phyloP scores from a whole-genome alignment of 306 rosid genomes.

The Cucumis sativus region Cucumber_9930_V3 NC_026661.2:20266501-20267000 shows the following conservation, averaged over 20 bases:
- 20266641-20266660: conserved; percentile 9
- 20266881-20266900: conserved; percentile 27
- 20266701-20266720: conserved; percentile 15
- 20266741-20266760: neutral
- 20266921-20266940: neutral
- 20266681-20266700: conserved; percentile 12
- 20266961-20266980: conserved; percentile 1
- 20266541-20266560: conserved; percentile 11
- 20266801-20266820: neutral
- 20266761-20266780: neutral
- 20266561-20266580: neutral
- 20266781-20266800: too few species aligned
- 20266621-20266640: conserved; percentile 13
- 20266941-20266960: neutral
- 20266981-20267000: neutral
- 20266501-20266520: conserved; percentile 20
- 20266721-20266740: conserved; percentile 24
- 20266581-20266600: conserved; percentile 16
- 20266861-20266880: conserved; percentile 9
- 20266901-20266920: neutral
- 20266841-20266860: conserved; percentile 5
- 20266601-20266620: conserved; percentile 8
- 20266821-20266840: neutral
- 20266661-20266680: conserved; percentile 10
- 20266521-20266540: conserved; percentile 11